Evolutionary conservation across 2,329 filamentous ascomycete species (phyloP).

Genomic region (Aspergillus pseudoviridinutans): DNA sequence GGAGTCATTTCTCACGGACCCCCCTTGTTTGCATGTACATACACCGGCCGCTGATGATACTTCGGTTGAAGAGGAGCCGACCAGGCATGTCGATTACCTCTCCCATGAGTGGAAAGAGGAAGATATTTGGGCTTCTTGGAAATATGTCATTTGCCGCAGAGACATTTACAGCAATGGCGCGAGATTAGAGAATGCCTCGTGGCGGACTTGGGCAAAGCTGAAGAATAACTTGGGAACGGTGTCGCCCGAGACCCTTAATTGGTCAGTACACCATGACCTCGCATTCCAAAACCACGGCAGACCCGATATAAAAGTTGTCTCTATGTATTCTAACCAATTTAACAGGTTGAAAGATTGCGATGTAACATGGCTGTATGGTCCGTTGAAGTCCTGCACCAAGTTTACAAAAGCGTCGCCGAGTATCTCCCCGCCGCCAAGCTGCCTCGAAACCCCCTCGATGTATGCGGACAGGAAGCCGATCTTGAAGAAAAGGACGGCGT

Average conservation of each 20-base stretch:
- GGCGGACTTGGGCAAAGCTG: constrained; percentile 93
- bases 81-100: constrained; percentile 89
- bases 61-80: constrained; percentile 68
- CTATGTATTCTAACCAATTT: constrained; percentile 7
- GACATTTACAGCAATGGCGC: constrained; percentile 76
- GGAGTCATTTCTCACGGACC: constrained; percentile 32
- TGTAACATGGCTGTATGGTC: constrained; percentile 96
- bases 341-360: constrained; percentile 91
- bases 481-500: constrained; percentile 93
- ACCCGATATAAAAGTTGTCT: background rate
- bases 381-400: constrained; percentile 69
- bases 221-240: constrained; percentile 85
- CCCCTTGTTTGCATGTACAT: constrained; percentile 57
- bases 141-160: constrained; percentile 78
- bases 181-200: constrained; percentile 90
- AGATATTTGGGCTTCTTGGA: constrained; percentile 97
- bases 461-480: constrained; percentile 82
- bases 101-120: constrained; percentile 92
- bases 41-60: constrained; percentile 73
- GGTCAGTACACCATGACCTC: constrained; percentile 54
- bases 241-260: constrained; percentile 87
- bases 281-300: background rate
- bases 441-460: constrained; percentile 60
- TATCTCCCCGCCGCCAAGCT: constrained; percentile 49
- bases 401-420: constrained; percentile 46